These are phyloP conservation scores for Aspergillus proliferans DNA, from an alignment of 2,329 filamentous ascomycete species.

Conservation along the genomic window DNA sequence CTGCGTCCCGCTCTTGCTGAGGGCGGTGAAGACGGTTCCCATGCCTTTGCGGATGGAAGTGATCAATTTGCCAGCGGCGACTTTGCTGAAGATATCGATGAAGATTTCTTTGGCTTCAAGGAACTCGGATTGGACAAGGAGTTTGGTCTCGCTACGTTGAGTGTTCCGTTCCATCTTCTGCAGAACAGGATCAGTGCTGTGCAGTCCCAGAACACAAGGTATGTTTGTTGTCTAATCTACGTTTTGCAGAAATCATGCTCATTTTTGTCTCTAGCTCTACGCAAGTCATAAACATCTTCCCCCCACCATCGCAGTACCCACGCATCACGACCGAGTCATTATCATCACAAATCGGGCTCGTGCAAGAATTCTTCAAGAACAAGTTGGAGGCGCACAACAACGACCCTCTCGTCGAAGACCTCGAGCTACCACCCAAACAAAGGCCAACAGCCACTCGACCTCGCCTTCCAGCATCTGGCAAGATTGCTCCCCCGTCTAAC, in stretches of 20 bases:
- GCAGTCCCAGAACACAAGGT: constrained; percentile 65
- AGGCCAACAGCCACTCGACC: constrained; percentile 45
- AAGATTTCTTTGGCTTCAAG: constrained; percentile 98
- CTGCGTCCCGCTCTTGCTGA: constrained; percentile 82
- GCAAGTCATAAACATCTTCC: constrained; percentile 52
- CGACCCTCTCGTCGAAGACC: constrained; percentile 82
- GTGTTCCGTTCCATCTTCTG: constrained; percentile 86
- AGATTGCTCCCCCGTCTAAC: constrained; percentile 34
- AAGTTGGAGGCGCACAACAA: constrained; percentile 81
- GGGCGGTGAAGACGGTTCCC: constrained; percentile 73
- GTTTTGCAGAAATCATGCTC: constrained; percentile 3
- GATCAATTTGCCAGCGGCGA: constrained; percentile 96
- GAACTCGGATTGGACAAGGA: constrained; percentile 88
- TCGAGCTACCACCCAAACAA: constrained; percentile 90
- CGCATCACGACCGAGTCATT: constrained; percentile 75
- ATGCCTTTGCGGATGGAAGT: constrained; percentile 90
- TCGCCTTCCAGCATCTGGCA: constrained; percentile 41
- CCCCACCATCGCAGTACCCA: constrained; percentile 63
- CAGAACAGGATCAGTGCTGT: constrained; percentile 85
- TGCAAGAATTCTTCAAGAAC: constrained; percentile 84
- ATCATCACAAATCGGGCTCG: constrained; percentile 72
- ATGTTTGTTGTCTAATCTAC: constrained; percentile 19
- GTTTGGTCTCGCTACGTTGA: constrained; percentile 78
- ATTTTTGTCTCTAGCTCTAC: constrained; percentile 19
- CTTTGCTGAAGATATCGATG: constrained; percentile 94